Evolutionary conservation across 768 basidiomycete genomes (phyloP), one percentile per base, ranked within the genome.

Genomic region (Lepiota subincarnata): DNA sequence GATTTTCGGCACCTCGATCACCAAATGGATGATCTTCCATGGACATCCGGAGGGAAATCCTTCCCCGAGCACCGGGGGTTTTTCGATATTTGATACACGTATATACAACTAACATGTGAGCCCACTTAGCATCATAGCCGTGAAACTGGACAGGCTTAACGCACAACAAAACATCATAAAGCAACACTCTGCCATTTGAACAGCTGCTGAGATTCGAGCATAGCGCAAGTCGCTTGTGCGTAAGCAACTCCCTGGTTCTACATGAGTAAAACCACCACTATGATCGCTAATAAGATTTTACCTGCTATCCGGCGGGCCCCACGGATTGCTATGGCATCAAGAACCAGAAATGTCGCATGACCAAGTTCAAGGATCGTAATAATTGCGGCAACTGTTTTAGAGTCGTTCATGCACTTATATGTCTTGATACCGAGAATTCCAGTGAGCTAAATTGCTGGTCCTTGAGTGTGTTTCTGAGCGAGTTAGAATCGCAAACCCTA

Each of bases 361-460:
- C 73, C 70, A 19, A 67, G 59, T 53, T 77, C 76, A 18, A 83
- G 70, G 13, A 75, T 43, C 3, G 61, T 60, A 38, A 85, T 61
- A 14, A 73, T 60, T 18, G 71, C 57, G 12, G 80, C 69, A 48
- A 87, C 75, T 50, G 81, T 57, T n/a, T 72, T 72, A n/a, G 81
- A 77, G 54, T 79, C 77, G 63, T 82, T 76, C 57, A 86, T 66
- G 59, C 83, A 86, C 60, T 77, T 78, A 59, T 86, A 87, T 6
- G 80, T 83, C 62, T 87, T 87, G 59, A 80, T 69, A 12, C 85
- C 85, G 31, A 84, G 70, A 26, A 86, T 79, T 26, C 82, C 83
- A 0, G 81, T 76, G 38, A 86, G 74, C 85, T 85, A 50, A 7
- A 36, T 22, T 34, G 6, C 12, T 13, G 48, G 24, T 31, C 31